A percentile compares a stretch with the other conserved stretches of the same genome.
Evolutionary conservation across 306 rosid genomes (phyloP).

Genomic region (Macrotyloma uniflorum): DNA sequence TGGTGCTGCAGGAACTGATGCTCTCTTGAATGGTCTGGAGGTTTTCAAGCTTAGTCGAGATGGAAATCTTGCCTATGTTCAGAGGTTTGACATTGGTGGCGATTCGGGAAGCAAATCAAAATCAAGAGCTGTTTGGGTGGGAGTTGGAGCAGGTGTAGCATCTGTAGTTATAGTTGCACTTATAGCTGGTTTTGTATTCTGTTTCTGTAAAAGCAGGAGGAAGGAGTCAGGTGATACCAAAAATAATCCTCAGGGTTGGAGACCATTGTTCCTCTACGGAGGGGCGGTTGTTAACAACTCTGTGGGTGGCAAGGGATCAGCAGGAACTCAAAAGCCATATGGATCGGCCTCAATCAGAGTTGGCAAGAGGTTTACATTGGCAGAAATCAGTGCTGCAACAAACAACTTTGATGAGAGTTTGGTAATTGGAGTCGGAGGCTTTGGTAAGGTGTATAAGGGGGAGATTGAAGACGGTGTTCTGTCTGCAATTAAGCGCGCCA

Average conservation of each 20-base stretch:
- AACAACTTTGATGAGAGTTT: constrained; percentile 74
- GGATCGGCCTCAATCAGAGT: constrained; percentile 59
- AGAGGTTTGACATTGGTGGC: constrained; percentile 44
- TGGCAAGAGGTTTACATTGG: constrained; percentile 74
- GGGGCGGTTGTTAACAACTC: constrained; percentile 54
- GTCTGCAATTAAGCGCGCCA: constrained; percentile 87
- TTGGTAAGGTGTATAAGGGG: constrained; percentile 95
- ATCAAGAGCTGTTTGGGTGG: constrained; percentile 65
- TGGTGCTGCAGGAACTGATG: constrained; percentile 91
- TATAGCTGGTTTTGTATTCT: constrained; percentile 46
- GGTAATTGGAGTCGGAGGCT: constrained; percentile 93
- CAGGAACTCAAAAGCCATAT: constrained; percentile 58
- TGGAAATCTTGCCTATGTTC: constrained; percentile 75
- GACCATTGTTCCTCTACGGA: constrained; percentile 67
- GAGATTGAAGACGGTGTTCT: constrained; percentile 74
- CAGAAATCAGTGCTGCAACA: constrained; percentile 78
- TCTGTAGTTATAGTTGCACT: constrained; percentile 53
- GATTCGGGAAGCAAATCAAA: constrained; percentile 51
- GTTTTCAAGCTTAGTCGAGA: constrained; percentile 85
- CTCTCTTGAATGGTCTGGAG: constrained; percentile 89
- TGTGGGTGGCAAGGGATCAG: constrained; percentile 57
- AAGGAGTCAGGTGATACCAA: constrained; percentile 56
- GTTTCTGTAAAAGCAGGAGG: constrained; percentile 54
- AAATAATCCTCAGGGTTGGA: constrained; percentile 64
- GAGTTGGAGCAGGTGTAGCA: constrained; percentile 70